A percentile compares a stretch with the other conserved stretches of the same genome.
Evolutionary conservation across 768 basidiomycete species (phyloP).

Genomic region (Leccinum broughii): DNA sequence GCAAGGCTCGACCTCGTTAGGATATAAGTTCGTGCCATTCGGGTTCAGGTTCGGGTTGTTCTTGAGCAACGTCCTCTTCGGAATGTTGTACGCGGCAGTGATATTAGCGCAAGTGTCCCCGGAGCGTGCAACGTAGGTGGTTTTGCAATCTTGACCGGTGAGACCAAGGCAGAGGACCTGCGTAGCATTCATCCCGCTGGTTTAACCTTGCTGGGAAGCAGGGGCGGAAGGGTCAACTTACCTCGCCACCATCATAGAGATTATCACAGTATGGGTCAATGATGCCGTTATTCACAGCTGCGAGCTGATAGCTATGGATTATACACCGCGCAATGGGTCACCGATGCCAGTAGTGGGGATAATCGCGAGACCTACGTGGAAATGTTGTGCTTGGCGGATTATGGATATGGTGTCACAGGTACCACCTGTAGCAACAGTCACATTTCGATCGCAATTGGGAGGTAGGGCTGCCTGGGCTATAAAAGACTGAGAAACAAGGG

Average conservation of each 20-base stretch:
- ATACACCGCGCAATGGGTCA: too few relatives aligned
- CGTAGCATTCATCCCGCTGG: neutral
- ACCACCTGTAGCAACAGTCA: slow-evolving; percentile 57
- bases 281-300: too few relatives aligned
- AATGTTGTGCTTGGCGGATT: slow-evolving; percentile 46
- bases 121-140: slow-evolving; percentile 44
- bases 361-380: slow-evolving; percentile 51
- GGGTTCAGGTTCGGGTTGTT: slow-evolving; percentile 69
- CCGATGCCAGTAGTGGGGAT: too few relatives aligned
- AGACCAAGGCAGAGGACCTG: slow-evolving; percentile 59
- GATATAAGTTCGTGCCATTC: slow-evolving; percentile 55
- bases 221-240: slow-evolving; percentile 14
- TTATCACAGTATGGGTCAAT: slow-evolving; percentile 30
- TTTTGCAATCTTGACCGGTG: slow-evolving; percentile 54
- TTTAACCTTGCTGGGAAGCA: neutral
- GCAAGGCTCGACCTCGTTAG: slow-evolving; percentile 49
- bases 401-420: slow-evolving; percentile 65
- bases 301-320: too few relatives aligned
- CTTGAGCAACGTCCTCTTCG: slow-evolving; percentile 44
- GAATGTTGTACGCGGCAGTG: slow-evolving; percentile 41
- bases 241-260: slow-evolving; percentile 50
- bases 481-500: slow-evolving; percentile 20
- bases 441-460: slow-evolving; percentile 55
- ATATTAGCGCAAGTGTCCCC: slow-evolving; percentile 57
- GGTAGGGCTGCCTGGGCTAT: slow-evolving; percentile 46